Percentiles rank a stretch among this genome's conserved stretches.
Evolutionary conservation across 345 rosid species (phyloP).

Genomic region (Brassica incana): DNA sequence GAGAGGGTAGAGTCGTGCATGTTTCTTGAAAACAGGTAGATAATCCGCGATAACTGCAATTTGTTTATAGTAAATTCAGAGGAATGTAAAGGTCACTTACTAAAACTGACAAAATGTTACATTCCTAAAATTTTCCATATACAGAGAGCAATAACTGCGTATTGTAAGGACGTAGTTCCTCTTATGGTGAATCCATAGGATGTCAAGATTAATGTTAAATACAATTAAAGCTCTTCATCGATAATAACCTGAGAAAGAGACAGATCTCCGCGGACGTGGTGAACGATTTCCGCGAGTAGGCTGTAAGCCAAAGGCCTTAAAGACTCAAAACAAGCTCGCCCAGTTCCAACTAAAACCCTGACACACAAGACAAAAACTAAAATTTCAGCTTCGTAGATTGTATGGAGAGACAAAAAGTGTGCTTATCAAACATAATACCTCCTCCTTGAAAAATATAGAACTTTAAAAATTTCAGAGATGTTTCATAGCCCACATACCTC

Average conservation of each 20-base stretch:
- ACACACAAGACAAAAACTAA: constrained; percentile 9
- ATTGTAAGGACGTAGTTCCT: neutral
- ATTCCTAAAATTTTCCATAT: neutral
- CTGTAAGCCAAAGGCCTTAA: constrained; percentile 98
- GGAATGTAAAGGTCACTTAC: constrained; percentile 20
- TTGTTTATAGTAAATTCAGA: constrained; percentile 15
- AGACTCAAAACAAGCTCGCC: constrained; percentile 97
- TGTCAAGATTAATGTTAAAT: constrained; percentile 2
- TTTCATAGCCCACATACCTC: constrained; percentile 52
- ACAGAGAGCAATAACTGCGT: constrained; percentile 9
- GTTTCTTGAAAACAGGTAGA: constrained; percentile 92
- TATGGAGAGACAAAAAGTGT: neutral
- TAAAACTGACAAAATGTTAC: constrained; percentile 1
- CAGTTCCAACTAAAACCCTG: constrained; percentile 97
- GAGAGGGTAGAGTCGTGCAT: constrained; percentile 98
- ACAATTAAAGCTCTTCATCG: constrained; percentile 17
- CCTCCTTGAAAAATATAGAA: neutral
- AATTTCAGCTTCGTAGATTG: neutral
- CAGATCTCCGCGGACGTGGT: constrained; percentile 92
- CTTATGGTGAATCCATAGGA: neutral
- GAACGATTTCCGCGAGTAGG: constrained; percentile 95
- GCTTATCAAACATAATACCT: neutral
- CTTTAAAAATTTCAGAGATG: constrained; percentile 5
- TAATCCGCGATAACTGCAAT: constrained; percentile 78
- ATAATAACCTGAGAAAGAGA: constrained; percentile 73